Evolutionary conservation across 2,329 filamentous ascomycete genomes (phyloP).

Genomic region (Colletotrichum sp.): DNA sequence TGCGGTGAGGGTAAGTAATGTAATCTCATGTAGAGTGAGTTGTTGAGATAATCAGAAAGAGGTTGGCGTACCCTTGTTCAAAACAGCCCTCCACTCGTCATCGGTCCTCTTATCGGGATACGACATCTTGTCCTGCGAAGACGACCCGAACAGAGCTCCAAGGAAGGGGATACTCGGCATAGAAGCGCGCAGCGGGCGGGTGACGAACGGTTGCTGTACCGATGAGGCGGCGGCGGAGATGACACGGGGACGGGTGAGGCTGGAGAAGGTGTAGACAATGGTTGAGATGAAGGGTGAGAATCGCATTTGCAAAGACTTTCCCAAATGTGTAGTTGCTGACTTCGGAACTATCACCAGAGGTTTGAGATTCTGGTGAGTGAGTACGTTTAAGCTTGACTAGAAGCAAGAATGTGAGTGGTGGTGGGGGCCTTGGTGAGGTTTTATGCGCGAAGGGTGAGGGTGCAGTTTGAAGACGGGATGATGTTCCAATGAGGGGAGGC

Average conservation of each 20-base stretch:
- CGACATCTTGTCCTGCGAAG: constrained; percentile 64
- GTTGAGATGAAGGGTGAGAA: constrained; percentile 53
- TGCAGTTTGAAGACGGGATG: neutral
- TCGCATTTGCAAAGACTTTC: constrained; percentile 44
- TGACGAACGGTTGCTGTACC: constrained; percentile 26
- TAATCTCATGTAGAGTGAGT: neutral
- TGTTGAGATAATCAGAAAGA: neutral
- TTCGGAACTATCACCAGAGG: neutral
- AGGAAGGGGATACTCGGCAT: constrained; percentile 84
- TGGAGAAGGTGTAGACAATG: constrained; percentile 53
- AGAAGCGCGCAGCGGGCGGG: constrained; percentile 48
- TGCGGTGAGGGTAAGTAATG: constrained; percentile 12
- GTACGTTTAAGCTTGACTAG: neutral
- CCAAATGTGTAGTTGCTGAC: too few species aligned
- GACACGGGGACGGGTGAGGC: constrained; percentile 42
- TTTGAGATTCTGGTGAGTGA: neutral
- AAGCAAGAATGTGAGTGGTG: neutral
- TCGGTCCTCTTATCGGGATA: constrained; percentile 83
- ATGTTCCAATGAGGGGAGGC: neutral
- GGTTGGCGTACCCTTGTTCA: constrained; percentile 58
- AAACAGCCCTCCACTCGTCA: constrained; percentile 87
- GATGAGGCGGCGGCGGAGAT: constrained; percentile 24
- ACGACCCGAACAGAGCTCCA: constrained; percentile 74
- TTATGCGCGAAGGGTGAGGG: neutral
- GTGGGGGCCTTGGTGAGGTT: neutral